Base-by-base conservation (phyloP, 208 protist species). In the Porcisia hertigi region DNA sequence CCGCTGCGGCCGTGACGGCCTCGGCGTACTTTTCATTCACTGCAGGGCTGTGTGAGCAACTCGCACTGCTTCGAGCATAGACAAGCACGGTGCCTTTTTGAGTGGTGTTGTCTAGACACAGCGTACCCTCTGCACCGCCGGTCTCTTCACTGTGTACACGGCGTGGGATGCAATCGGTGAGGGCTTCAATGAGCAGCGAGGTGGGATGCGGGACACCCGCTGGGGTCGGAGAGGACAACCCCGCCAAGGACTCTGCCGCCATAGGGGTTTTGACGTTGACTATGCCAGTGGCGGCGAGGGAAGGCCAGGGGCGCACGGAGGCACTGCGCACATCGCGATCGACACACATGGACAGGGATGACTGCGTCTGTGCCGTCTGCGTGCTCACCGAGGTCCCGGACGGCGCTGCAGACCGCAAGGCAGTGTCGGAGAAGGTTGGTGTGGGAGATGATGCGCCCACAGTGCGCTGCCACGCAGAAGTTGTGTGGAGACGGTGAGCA, bases 161-260 rank as follows among this genome's bases (percentile, higher is more conserved):
- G 52, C 59, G 63, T 23, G 69, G 20, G 49, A 75, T n/a, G 14
- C 63, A 14, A 36, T 80, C 69, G 14, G 25, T 30, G 20, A 75
- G 45, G 0, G 76, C 76, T 1, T 20, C 60, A 11, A 2, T 74
- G 14, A 69, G 69, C 69, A 64, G 64, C 7, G 69, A 80, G 11
- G 69, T n/a, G 12, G 52, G 76, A 53, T 20, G 8, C 39, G 1
- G 14, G 18, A 36, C 36, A 5, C 20, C 30, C 8, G 9, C 34
- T 23, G 20, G 49, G 36, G 59, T 63, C 54, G 69, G 69, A 11
- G 69, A 80, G 23, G 60, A 47, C 55, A 36, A 43, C 34, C 25
- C n/a, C 0, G 59, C 45, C 41, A 53, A 78, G 11, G 8, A 23
- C 16, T 30, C 6, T 20, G 5, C 6, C 66, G 2, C 41, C n/a